Evolutionary conservation across 1,284 basidiomycete genomes (phyloP).

Genomic region (Anthracocystis panici-leucophaei): DNA sequence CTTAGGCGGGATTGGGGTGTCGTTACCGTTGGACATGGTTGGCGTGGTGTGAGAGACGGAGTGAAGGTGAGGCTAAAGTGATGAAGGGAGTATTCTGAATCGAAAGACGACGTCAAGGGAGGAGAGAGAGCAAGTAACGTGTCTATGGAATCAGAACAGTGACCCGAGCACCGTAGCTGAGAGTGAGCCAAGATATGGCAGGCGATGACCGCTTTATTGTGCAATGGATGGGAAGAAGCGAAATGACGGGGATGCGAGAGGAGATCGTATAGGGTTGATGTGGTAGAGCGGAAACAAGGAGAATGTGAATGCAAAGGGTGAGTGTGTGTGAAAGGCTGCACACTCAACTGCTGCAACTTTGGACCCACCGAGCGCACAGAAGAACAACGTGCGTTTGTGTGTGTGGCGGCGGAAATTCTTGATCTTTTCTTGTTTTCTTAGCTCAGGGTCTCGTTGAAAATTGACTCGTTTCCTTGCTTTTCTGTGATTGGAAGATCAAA

Average conservation of each 20-base stretch:
- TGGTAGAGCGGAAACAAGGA: neutral
- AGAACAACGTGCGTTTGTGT: neutral
- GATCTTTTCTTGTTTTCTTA: neutral
- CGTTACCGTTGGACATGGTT: constrained; percentile 37
- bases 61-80: neutral
- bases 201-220: constrained; percentile 6
- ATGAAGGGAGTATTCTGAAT: constrained; percentile 45
- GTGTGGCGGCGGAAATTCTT: neutral
- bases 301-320: neutral
- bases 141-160: constrained; percentile 50
- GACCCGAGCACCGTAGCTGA: constrained; percentile 41
- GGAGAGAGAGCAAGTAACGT: constrained; percentile 17
- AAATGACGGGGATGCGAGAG: neutral
- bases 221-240: neutral
- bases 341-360: too few species aligned
- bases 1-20: constrained; percentile 31
- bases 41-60: neutral
- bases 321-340: constrained; percentile 5
- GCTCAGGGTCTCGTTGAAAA: constrained; percentile 14
- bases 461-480: constrained; percentile 2
- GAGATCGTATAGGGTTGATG: neutral
- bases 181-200: neutral
- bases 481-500: constrained; percentile 1
- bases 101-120: constrained; percentile 32
- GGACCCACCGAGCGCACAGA: too few species aligned